Evolutionary conservation across 1,139 yeast genomes (phyloP), one percentile per base, ranked within the genome.

Genomic region (Zygosaccharomyces pseudobailii): DNA sequence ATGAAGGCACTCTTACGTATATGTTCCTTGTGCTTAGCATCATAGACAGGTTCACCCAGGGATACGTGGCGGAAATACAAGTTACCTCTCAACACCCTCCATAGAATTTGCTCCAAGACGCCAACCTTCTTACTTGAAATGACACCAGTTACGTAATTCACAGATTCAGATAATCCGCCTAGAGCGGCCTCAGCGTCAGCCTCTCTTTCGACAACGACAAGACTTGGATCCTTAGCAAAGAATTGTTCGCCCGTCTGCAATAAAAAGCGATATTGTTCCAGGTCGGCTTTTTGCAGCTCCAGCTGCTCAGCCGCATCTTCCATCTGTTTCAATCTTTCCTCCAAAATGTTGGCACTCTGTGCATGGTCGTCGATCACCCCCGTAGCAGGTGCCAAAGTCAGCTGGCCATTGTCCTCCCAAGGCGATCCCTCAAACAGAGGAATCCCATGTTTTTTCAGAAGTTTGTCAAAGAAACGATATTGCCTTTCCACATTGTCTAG

Each of bases 41-140:
- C 83, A 45, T 73, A 71, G 41, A 79, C 68, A 22, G 81, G 77
- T 56, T 82, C 84, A 3, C 74, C 71, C 52, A 89, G 74, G 54
- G 85, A 89, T 49, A 80, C 78, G 55, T 82, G 80, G 56, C 80
- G 81, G 68, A 88, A 82, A 65, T 76, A 86, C 61, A 92, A 72
- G 66, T 90, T 90, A 65, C 98, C 97, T 67, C 97, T 82, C 57
- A 92, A 75, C 2, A 83, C 82, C 69, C 98, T 79, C 97, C 97
- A 92, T 55, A 94, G 74, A 46, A 94, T 88, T 58, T 88, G 87
- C 65, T 89, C 95, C 56, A 92, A 72, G 3, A 86, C 75, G 41
- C 74, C 72, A 45, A 84, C 80, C 62, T 86, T 86, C 23, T 77
- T 78, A 50, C 94, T 78, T 52, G 81, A 79, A 43, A 94, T 84